phyloP scores from a whole-genome alignment of 2,329 filamentous ascomycete species.

The Plectosphaerella plurivora region DNA sequence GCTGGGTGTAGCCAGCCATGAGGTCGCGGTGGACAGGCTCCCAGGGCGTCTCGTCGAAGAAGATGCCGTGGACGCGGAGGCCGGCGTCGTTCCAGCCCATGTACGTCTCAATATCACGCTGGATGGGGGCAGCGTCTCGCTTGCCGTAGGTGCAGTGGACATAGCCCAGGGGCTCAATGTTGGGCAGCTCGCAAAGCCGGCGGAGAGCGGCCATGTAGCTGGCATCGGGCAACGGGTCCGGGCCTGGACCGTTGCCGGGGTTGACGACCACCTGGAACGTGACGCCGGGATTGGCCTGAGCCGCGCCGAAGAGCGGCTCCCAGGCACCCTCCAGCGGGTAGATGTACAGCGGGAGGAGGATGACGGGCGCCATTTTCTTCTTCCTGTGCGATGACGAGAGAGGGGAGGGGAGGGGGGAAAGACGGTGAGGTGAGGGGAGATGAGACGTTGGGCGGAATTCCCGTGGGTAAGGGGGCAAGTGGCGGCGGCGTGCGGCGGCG shows the following conservation, averaged over 20 bases:
- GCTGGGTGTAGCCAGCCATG: slow-evolving; percentile 16
- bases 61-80: slow-evolving; percentile 39
- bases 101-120: slow-evolving; percentile 37
- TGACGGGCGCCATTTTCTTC: slow-evolving; percentile 11
- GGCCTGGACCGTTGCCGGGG: slow-evolving; percentile 24
- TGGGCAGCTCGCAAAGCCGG: slow-evolving; percentile 14
- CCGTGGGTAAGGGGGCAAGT: background rate
- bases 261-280: slow-evolving; percentile 25
- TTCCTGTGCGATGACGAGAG: background rate
- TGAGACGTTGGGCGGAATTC: background rate
- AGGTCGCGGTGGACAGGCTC: slow-evolving; percentile 13
- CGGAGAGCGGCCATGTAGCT: slow-evolving; percentile 20
- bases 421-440: background rate
- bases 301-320: slow-evolving; percentile 21
- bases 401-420: background rate
- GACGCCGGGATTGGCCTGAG: slow-evolving; percentile 14
- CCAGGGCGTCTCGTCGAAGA: slow-evolving; percentile 41
- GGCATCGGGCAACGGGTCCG: slow-evolving; percentile 16
- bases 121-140: slow-evolving; percentile 12
- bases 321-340: slow-evolving; percentile 22
- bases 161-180: slow-evolving; percentile 24
- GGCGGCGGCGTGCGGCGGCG: background rate
- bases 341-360: slow-evolving; percentile 27
- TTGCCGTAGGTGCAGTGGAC: slow-evolving; percentile 24
- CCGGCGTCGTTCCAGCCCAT: slow-evolving; percentile 32